Base-by-base conservation (phyloP, 2,329 filamentous ascomycete genomes). In the Curvularia spicifera region DNA sequence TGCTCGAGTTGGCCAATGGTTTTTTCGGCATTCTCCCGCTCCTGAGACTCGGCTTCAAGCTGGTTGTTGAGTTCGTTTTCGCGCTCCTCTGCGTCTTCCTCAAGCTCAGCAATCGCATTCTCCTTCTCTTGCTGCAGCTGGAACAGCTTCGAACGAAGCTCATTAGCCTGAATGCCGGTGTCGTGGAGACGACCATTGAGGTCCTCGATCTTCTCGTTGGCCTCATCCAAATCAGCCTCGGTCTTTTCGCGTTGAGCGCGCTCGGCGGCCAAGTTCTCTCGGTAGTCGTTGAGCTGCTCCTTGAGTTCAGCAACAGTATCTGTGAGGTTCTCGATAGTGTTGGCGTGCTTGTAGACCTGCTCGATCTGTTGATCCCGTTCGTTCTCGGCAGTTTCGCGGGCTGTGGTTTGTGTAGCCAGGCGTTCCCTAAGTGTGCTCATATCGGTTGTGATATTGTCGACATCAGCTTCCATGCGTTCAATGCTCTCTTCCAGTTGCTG, bases 141-240 rank as follows among this genome's bases (percentile, higher is more conserved):
- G 65, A 80, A 82, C 5, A 82, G 67, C 67, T 82, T 82, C 53
- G 78, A 76, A 3, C 80, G 79, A 26, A 83, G 75, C 62, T 81
- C 76, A 31, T 83, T 82, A n/a, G 79, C 79, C 58, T 81, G 75
- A 15, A 78, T 69, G 40, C 81, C 80, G n/a, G 72, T 66, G 20
- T 77, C 71, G 22, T 77, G 74, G 5, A 82, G 66, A 53, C 76
- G 77, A 24, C 71, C 51, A 20, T 79, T 74, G 22, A 81, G 72
- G 6, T 75, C 74, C 5, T 75, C 76, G 43, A 82, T 76, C 53
- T 78, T 68, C 7, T 69, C 71, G 52, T 79, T 78, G 24, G 76
- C 74, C 10, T 78, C 74, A 33, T 82, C 79, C 1, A 82, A 72
- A 24, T 76, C 76, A 9, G 66, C 66, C 63, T 82, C 78, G 3